A percentile compares a stretch with the other conserved stretches of the same genome.
Conservation (phyloP, 2,329 filamentous ascomycete genomes). For the Apiospora aurea region DNA sequence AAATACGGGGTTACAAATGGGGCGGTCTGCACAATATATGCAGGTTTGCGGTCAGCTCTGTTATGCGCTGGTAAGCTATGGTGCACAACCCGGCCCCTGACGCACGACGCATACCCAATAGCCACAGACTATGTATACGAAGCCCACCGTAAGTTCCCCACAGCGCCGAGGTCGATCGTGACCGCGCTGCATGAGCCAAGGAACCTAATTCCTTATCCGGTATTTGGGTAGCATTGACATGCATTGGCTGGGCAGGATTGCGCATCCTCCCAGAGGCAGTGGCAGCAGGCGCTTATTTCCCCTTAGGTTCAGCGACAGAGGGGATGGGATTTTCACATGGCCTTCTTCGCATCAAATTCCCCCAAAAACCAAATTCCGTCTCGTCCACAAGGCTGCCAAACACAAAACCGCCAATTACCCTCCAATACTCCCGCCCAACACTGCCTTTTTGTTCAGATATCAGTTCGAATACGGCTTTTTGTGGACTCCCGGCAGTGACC, state of each 20-base stretch:
- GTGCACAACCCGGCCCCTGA: neutral
- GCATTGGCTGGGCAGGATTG: neutral
- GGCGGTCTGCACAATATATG: neutral
- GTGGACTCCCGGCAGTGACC: neutral
- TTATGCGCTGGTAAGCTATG: neutral
- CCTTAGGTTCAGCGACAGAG: neutral
- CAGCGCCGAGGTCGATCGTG: neutral
- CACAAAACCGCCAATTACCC: neutral
- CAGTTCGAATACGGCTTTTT: neutral
- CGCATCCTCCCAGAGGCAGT: neutral
- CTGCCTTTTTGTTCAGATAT: neutral
- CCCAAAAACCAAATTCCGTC: neutral
- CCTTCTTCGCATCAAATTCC: neutral
- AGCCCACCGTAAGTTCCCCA: neutral
- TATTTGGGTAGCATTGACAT: neutral
- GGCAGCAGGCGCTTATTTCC: neutral
- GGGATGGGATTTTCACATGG: neutral
- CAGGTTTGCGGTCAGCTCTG: neutral
- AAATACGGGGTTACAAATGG: no score
- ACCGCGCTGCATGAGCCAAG: neutral
- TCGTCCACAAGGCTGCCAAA: neutral
- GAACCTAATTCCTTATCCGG: neutral
- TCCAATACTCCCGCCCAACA: neutral
- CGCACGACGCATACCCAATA: neutral
- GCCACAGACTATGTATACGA: neutral